Evolutionary conservation across 2,329 filamentous ascomycete genomes (phyloP), one percentile per base, ranked within the genome.

Genomic region (Orbilia quercus): DNA sequence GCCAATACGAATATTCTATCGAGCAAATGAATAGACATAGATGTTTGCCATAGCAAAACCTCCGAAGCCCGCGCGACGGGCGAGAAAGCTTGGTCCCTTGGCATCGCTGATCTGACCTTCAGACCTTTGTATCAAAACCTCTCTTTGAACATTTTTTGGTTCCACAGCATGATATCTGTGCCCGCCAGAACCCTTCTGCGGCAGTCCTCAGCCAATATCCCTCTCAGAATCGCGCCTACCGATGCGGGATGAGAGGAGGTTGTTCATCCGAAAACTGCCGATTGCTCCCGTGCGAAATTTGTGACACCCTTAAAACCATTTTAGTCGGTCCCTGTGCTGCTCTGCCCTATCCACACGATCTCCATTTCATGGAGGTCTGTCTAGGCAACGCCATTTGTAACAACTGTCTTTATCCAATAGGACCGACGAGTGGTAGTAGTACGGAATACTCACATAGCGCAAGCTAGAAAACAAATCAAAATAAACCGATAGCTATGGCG

Each of bases 21-120:
- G 23, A 55, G 54, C n/a, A 45, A 60, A 44, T 7, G 38, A n/a
- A 55, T 45, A 64, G 22, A 63, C 31, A 42, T n/a, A 54, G 14
- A 51, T 9, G 22, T 50, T 55, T 42, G 38, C 48, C 22, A 51
- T 60, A 31, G 36, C 31, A 63, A 71, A 62, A 51, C 50, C 25
- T 63, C 66, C 66, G 42, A 71, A 51, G 44, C 45, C 16, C 34
- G 22, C 34, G 53, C 42, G 31, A 58, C 36, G 16, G 34, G 40
- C 34, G 14, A n/a, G n/a, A 65, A 65, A 65, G 50, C 60, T 65
- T 65, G 60, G 40, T 40, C 48, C 18, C 50, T 65, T 65, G 50
- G 60, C 50, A 22, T 7, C 9, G n/a, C 18, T n/a, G 12, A 18
- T n/a, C 34, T 12, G 31, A 3, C 44, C 22, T 16, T 14, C 23